Evolutionary conservation across 306 rosid genomes (phyloP).

Genomic region (Prunus mume): DNA sequence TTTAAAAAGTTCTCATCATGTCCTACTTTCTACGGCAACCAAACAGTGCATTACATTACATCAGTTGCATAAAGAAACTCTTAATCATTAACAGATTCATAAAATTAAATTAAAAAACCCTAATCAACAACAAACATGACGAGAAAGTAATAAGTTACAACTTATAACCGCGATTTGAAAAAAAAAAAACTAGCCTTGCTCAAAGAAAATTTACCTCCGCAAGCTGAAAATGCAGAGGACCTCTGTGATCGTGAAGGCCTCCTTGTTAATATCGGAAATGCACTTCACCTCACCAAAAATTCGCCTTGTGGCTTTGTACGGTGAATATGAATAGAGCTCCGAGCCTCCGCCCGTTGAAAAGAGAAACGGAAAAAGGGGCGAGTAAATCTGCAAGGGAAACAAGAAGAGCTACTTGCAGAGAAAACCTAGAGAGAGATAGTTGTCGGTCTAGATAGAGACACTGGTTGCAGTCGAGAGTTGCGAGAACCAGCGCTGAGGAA

Average conservation of each 20-base stretch:
- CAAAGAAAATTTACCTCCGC: constrained; percentile 5
- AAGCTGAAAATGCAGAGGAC: not conserved
- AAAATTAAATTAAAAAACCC: not conserved
- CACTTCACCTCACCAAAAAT: constrained; percentile 9
- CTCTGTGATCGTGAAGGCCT: constrained; percentile 4
- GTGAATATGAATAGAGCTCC: not conserved
- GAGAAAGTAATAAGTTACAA: not conserved
- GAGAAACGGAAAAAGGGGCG: too few relatives aligned
- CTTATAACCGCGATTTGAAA: not conserved
- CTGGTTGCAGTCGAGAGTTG: not conserved
- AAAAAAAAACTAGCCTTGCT: too few relatives aligned
- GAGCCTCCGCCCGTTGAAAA: not conserved
- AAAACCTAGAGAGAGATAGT: constrained; percentile 8
- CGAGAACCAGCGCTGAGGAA: constrained; percentile 3
- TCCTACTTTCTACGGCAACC: constrained; percentile 4
- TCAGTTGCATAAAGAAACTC: not conserved
- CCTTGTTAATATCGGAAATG: constrained; percentile 2
- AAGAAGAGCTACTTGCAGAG: not conserved
- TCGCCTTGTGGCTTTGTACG: not conserved
- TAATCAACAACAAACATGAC: not conserved
- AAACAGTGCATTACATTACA: not conserved
- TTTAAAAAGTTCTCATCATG: not conserved
- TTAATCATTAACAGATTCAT: not conserved
- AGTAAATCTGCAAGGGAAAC: not conserved
- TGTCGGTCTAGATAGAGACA: not conserved